Evolutionary conservation across 768 basidiomycete species (phyloP), one percentile per base, ranked within the genome.

Genomic region (Pleurotus djamor): DNA sequence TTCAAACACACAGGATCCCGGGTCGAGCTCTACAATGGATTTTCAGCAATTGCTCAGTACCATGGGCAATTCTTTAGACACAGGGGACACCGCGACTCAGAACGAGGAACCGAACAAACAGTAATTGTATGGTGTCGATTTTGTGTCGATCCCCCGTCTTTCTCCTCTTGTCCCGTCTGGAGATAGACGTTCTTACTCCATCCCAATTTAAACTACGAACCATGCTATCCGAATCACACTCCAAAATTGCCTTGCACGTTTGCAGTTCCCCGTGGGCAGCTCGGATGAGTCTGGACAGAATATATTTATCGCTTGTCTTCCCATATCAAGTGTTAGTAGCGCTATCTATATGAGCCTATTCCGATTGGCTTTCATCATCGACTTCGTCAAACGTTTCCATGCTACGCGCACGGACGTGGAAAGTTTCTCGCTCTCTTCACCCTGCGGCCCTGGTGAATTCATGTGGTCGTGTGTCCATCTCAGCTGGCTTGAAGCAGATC

Each of bases 1-100:
- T 62, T 70, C 68, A 1, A 67, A 73, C 56, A 62, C 70, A 34
- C 57, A 70, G 48, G 69, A 72, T 45, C n/a, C 73, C 4, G 82
- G 76, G 37, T 76, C 85, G 70, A 76, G 71, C 60, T 76, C 84
- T 61, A 41, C 69, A 1, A 72, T 76, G 68, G 83, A 50, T 5
- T 50, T 50, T 32, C 28, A 50, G 2, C 21, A 12, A 5, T 14
- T 56, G n/a, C 44, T 56, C 54, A 56, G 17, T 17, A 28, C 83
- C 63, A 82, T 87, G 82, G 82, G 83, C 47, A 75, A 78, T 14
- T 74, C 87, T 52, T 69, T 86, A 65, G 76, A 72, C 48, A 80
- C 84, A 71, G 72, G 74, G 49, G 54, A 64, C 21, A 28, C 21
- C 21, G 67, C 52, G 63, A 64, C 55, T 66, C 69, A 56, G 61